phyloP scores from a whole-genome alignment of 768 basidiomycete genomes.

The Kwoniella pini region DNA sequence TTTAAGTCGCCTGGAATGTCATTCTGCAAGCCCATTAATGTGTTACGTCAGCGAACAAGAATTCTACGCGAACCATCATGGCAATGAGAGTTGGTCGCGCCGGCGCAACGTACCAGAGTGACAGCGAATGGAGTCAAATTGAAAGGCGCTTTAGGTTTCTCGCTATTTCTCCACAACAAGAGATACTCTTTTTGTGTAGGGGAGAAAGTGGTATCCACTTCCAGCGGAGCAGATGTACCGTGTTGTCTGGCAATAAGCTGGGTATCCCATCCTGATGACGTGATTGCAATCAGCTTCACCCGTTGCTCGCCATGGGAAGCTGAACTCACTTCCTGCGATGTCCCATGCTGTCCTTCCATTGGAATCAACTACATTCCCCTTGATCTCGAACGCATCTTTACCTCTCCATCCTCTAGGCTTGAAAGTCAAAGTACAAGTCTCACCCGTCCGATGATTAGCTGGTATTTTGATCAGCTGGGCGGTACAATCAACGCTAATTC shows the following conservation, averaged over 20 bases:
- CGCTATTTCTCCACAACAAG: conserved; percentile 89
- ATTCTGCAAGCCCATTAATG: too few species aligned
- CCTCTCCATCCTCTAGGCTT: conserved; percentile 95
- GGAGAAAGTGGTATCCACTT: conserved; percentile 35
- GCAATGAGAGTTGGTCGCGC: background rate
- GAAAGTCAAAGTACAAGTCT: conserved; percentile 85
- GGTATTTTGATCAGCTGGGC: background rate
- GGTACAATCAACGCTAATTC: too few species aligned
- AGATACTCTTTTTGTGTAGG: conserved; percentile 66
- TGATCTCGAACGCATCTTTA: conserved; percentile 88
- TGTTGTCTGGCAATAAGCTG: conserved; percentile 83
- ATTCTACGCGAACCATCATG: background rate
- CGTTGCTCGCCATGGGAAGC: too few species aligned
- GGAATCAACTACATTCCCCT: conserved; percentile 73
- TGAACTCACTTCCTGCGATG: conserved; percentile 72
- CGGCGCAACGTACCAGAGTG: conserved; percentile 59
- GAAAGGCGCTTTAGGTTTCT: conserved; percentile 79
- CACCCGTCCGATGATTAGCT: conserved; percentile 86
- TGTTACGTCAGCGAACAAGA: too few species aligned
- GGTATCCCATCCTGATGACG: conserved; percentile 69
- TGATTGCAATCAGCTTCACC: background rate
- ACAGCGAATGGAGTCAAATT: conserved; percentile 94
- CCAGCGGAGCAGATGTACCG: conserved; percentile 57
- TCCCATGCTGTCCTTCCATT: conserved; percentile 72
- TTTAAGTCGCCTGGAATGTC: conserved; percentile 73